phyloP scores from a whole-genome alignment of 192 early-diverging fungal species.

The Paraglomus occultum region DNA sequence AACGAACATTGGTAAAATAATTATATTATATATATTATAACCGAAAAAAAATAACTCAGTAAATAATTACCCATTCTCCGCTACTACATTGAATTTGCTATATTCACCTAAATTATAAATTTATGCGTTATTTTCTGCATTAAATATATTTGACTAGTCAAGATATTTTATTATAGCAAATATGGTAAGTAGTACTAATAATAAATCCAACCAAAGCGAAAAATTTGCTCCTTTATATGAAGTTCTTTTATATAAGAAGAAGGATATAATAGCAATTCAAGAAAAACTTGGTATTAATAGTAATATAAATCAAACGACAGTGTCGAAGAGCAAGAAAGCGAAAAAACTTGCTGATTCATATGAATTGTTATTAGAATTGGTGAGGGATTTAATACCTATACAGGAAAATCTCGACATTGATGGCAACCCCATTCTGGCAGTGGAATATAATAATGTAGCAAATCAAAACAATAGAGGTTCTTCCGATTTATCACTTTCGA shows the following conservation, averaged over 20 bases:
- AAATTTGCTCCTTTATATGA: conserved; percentile 5
- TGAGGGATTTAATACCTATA: conserved; percentile 11
- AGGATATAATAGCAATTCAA: conserved; percentile 2
- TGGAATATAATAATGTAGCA: conserved; percentile 5
- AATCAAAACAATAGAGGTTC: too few relatives aligned
- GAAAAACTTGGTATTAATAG: conserved; percentile 11
- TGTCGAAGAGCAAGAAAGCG: background rate
- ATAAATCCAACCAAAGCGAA: conserved; percentile 22
- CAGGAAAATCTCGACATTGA: conserved; percentile 6
- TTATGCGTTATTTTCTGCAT: background rate
- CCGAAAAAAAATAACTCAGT: too few relatives aligned
- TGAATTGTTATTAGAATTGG: background rate
- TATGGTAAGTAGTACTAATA: too few relatives aligned
- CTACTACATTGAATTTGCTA: background rate
- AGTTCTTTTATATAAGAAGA: conserved; percentile 1
- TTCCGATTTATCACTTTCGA: too few relatives aligned
- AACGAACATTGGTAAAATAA: too few relatives aligned
- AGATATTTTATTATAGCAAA: too few relatives aligned
- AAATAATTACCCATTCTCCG: conserved; percentile 14
- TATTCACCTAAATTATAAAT: conserved; percentile 5
- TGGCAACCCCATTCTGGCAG: conserved; percentile 13
- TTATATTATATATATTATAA: too few relatives aligned
- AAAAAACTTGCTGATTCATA: conserved; percentile 18
- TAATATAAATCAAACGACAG: background rate
- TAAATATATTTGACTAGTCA: too few relatives aligned